A percentile compares a stretch with the other conserved stretches of the same genome.
These are phyloP conservation scores for Castanea crenata DNA, from an alignment of 306 rosid genomes.

Conservation along the genomic window DNA sequence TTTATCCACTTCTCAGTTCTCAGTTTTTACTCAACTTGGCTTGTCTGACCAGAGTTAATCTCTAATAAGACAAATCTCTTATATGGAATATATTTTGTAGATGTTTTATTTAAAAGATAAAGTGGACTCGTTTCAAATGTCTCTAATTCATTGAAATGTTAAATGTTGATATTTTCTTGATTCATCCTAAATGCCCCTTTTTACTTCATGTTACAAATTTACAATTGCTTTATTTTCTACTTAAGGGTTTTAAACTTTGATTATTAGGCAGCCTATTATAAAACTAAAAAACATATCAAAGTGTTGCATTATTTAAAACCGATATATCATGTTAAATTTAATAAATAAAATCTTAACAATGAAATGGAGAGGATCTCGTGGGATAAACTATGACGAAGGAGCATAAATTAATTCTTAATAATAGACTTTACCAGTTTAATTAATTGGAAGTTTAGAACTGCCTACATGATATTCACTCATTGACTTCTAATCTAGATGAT, in stretches of 20 bases:
- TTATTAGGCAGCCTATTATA: neutral
- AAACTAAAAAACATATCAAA: too few species aligned
- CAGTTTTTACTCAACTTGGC: neutral
- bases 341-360: too few species aligned
- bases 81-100: neutral
- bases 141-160: neutral
- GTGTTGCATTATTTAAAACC: too few species aligned
- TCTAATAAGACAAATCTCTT: conserved; percentile 19
- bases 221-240: neutral
- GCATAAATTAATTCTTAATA: too few species aligned
- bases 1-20: neutral
- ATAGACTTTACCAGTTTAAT: too few species aligned
- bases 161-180: neutral
- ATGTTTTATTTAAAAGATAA: neutral
- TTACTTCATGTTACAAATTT: too few species aligned
- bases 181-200: neutral
- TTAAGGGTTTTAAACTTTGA: neutral
- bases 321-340: too few species aligned
- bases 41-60: neutral
- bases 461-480: neutral
- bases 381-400: too few species aligned
- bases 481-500: neutral
- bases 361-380: too few species aligned
- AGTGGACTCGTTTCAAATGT: neutral
- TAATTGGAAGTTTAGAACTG: too few species aligned